Conservation (phyloP, 257 asterid genomes). For the Nicotiana tabacum region DNA sequence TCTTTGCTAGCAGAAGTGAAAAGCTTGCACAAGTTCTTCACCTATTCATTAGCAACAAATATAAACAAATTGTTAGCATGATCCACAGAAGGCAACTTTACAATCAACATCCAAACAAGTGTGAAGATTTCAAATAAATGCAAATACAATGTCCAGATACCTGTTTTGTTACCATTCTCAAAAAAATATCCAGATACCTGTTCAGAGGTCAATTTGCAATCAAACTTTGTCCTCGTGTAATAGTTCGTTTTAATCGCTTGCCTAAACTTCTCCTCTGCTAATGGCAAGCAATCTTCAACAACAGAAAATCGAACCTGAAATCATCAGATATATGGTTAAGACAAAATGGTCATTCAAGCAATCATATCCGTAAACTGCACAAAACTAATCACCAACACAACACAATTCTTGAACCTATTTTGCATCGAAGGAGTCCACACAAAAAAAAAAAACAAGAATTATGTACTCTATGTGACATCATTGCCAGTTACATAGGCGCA, state of each 20-base stretch:
- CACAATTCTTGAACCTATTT: neutral
- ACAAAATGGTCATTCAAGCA: neutral
- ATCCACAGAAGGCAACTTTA: neutral
- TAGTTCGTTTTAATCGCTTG: constrained; percentile 59
- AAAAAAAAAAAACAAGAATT: no score
- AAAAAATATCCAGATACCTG: constrained; percentile 43
- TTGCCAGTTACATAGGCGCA: no score
- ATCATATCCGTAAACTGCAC: neutral
- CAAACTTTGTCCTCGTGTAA: constrained; percentile 57
- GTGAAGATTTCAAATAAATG: neutral
- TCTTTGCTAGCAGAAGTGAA: constrained; percentile 36
- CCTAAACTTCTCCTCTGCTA: constrained; percentile 83
- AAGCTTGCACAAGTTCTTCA: constrained; percentile 63
- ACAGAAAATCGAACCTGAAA: constrained; percentile 68
- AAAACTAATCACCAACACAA: neutral
- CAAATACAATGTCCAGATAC: constrained; percentile 22
- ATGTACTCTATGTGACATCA: no score
- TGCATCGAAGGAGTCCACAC: no score
- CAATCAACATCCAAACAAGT: neutral
- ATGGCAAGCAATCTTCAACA: constrained; percentile 63
- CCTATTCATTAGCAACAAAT: constrained; percentile 34
- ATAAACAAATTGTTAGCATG: constrained; percentile 10
- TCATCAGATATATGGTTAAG: constrained; percentile 9
- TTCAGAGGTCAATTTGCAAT: constrained; percentile 54
- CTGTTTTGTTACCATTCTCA: constrained; percentile 30